Conservation (phyloP, 768 basidiomycete species). For the Suillus luteus region DNA sequence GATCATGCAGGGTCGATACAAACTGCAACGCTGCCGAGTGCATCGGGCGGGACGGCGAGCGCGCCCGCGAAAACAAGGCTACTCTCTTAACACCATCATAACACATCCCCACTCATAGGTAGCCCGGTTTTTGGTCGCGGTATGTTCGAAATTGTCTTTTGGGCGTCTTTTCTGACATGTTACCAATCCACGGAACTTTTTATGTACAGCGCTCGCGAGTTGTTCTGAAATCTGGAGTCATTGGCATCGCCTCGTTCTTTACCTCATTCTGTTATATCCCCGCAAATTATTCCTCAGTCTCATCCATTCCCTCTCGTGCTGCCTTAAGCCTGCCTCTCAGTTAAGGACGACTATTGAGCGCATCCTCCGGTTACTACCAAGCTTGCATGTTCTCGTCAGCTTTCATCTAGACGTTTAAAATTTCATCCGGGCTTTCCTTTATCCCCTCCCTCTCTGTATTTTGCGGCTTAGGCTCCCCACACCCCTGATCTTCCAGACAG, state of each 20-base stretch:
- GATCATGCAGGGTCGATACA: neutral
- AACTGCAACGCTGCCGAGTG: neutral
- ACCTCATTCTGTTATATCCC: neutral
- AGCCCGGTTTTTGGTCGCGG: neutral
- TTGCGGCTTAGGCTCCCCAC: neutral
- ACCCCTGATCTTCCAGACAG: conserved; percentile 3
- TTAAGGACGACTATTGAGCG: neutral
- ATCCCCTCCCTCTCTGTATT: neutral
- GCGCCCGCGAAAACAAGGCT: neutral
- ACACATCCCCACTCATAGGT: neutral
- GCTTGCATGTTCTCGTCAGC: conserved; percentile 8
- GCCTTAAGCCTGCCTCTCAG: neutral
- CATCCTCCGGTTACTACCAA: neutral
- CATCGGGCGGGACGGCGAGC: conserved; percentile 1
- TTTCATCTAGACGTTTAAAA: conserved; percentile 6
- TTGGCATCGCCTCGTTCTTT: conserved; percentile 2
- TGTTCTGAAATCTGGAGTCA: neutral
- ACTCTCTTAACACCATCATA: neutral
- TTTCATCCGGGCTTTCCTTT: neutral
- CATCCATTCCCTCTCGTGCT: neutral
- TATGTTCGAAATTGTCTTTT: neutral
- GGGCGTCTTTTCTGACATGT: conserved; percentile 15
- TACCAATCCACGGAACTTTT: conserved; percentile 9
- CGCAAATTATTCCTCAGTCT: neutral
- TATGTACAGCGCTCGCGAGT: conserved; percentile 6